phyloP scores from a whole-genome alignment of 176 grass and related monocot genomes.

The maize (Zea mays) region DNA sequence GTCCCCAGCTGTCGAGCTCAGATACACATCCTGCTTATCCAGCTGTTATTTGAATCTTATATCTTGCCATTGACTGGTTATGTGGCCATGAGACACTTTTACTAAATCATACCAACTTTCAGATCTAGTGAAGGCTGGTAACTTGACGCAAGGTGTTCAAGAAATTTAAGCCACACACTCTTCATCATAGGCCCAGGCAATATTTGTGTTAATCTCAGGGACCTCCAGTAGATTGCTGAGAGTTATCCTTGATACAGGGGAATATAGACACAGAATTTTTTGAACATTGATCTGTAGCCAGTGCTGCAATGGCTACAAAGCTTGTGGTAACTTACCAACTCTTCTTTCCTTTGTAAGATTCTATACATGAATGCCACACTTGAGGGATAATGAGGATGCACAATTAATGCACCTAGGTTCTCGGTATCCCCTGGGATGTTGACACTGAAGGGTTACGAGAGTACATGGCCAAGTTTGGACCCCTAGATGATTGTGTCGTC shows the following conservation, averaged over 20 bases:
- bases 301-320: constrained; percentile 52
- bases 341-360: not conserved
- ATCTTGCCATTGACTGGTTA: not conserved
- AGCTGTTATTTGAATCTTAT: not conserved
- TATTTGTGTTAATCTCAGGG: constrained; percentile 8
- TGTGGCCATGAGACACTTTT: not conserved
- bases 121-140: not conserved
- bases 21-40: too few relatives aligned
- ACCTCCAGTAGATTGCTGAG: constrained; percentile 7
- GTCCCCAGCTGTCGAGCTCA: not conserved
- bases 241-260: not conserved
- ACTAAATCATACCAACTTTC: not conserved
- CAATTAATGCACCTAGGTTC: constrained; percentile 48
- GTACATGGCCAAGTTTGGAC: constrained; percentile 89
- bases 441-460: constrained; percentile 80
- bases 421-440: constrained; percentile 97
- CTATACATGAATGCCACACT: not conserved
- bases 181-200: not conserved
- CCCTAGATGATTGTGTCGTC: constrained; percentile 81
- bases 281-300: constrained; percentile 7
- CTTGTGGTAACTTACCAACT: constrained; percentile 53
- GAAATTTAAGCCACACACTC: not conserved
- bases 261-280: not conserved
- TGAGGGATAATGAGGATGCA: constrained; percentile 23
- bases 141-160: not conserved